Conservation (phyloP, 2,329 filamentous ascomycete species). For the Sordariomycetes sp. region DNA sequence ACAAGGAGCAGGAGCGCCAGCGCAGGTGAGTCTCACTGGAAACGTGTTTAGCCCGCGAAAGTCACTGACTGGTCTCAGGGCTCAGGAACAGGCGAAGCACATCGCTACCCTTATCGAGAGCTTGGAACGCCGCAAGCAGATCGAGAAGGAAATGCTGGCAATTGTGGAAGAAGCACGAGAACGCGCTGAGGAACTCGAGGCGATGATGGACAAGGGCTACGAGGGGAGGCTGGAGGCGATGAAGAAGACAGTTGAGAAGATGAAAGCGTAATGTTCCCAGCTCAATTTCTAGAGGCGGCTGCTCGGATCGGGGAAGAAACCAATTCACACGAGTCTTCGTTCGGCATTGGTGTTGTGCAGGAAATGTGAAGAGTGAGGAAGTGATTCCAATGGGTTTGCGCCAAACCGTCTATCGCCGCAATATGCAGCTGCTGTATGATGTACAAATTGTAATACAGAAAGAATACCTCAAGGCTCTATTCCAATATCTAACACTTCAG, state of each 20-base stretch:
- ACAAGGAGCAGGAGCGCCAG: constrained; percentile 1
- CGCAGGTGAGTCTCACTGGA: constrained; percentile 1
- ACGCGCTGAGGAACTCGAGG: constrained; percentile 3
- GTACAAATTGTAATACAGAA: no score
- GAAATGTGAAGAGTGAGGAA: background rate
- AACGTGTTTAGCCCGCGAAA: no score
- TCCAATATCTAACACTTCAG: no score
- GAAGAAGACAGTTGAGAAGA: no score
- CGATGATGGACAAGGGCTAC: constrained; percentile 4
- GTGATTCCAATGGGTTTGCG: background rate
- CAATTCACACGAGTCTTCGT: no score
- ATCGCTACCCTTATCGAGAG: constrained; percentile 1
- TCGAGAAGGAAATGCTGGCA: constrained; percentile 3
- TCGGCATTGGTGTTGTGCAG: no score
- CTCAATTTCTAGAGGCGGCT: no score
- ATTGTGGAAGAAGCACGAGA: background rate
- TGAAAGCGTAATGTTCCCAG: no score
- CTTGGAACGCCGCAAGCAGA: constrained; percentile 1
- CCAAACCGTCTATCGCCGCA: constrained; percentile 3
- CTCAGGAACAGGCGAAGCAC: constrained; percentile 1
- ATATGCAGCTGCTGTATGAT: constrained; percentile 2
- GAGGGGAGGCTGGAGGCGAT: constrained; percentile 3
- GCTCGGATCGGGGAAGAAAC: no score
- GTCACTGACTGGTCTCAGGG: constrained; percentile 1
- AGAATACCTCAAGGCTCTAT: no score